Percentiles rank a stretch among this genome's conserved stretches.
Evolutionary conservation across 495 filamentous ascomycete species (phyloP).

Genomic region (Hypomontagnella monticulosa): DNA sequence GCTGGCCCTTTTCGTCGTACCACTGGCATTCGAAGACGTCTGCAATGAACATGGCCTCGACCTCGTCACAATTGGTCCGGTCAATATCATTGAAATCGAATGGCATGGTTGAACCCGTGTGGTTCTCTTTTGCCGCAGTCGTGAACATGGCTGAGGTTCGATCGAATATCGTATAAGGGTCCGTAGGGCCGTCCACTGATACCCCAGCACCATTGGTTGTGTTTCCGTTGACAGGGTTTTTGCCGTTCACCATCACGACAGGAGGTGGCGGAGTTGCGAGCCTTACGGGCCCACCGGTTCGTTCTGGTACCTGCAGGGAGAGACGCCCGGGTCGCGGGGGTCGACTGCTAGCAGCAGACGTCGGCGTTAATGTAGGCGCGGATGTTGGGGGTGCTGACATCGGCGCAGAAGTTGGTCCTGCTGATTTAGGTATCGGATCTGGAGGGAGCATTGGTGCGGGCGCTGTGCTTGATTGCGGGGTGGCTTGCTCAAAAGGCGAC

Average conservation of each 20-base stretch:
- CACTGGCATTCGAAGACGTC: conserved; percentile 54
- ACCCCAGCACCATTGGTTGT: conserved; percentile 12
- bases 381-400: conserved; percentile 20
- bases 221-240: conserved; percentile 41
- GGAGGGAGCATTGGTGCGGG: conserved; percentile 38
- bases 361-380: conserved; percentile 32
- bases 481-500: conserved; percentile 37
- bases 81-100: conserved; percentile 47
- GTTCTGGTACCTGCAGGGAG: conserved; percentile 82
- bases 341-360: conserved; percentile 33
- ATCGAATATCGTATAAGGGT: conserved; percentile 40
- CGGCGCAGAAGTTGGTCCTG: conserved; percentile 37
- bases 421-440: conserved; percentile 44
- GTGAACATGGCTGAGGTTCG: conserved; percentile 38
- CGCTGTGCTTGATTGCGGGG: conserved; percentile 25
- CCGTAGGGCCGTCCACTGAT: conserved; percentile 26
- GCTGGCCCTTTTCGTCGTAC: conserved; percentile 51
- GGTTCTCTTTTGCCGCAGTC: conserved; percentile 17
- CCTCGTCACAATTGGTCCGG: conserved; percentile 57
- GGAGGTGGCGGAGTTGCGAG: conserved; percentile 76
- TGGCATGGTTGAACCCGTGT: conserved; percentile 23
- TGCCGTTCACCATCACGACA: conserved; percentile 74
- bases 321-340: conserved; percentile 63
- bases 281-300: conserved; percentile 75
- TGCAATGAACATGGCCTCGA: conserved; percentile 57